phyloP scores from a whole-genome alignment of 2,329 filamentous ascomycete genomes.

The Ceratocystis albifundus region DNA sequence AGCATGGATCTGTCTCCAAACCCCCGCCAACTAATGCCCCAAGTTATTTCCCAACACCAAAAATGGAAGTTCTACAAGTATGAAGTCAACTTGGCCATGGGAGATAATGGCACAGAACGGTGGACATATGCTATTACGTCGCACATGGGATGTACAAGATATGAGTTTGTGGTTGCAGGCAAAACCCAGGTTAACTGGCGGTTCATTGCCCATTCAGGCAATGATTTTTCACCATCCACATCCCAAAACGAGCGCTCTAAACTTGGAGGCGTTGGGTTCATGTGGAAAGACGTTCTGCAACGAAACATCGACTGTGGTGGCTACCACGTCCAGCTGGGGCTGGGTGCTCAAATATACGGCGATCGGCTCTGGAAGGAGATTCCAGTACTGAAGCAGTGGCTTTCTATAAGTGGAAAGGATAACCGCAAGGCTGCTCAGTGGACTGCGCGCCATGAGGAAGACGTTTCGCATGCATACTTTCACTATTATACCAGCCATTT shows the following conservation, averaged over 20 bases:
- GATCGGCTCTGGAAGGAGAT: slow-evolving; percentile 96
- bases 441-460: slow-evolving; percentile 91
- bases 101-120: slow-evolving; percentile 63
- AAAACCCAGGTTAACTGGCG: slow-evolving; percentile 86
- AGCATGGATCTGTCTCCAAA: slow-evolving; percentile 87
- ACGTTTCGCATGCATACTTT: slow-evolving; percentile 92
- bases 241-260: slow-evolving; percentile 74
- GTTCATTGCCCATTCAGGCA: slow-evolving; percentile 90
- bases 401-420: slow-evolving; percentile 83
- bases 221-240: slow-evolving; percentile 84
- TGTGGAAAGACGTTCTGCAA: slow-evolving; percentile 98
- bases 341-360: slow-evolving; percentile 91
- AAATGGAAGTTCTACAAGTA: slow-evolving; percentile 95
- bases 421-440: slow-evolving; percentile 80
- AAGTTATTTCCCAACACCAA: slow-evolving; percentile 77
- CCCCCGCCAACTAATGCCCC: slow-evolving; percentile 71
- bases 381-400: slow-evolving; percentile 86
- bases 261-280: slow-evolving; percentile 79
- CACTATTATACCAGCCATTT: slow-evolving; percentile 99
- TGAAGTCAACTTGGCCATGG: slow-evolving; percentile 81
- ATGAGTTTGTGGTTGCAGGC: slow-evolving; percentile 91
- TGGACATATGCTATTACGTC: slow-evolving; percentile 99
- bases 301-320: slow-evolving; percentile 94
- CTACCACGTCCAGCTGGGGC: slow-evolving; percentile 84
- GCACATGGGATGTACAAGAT: slow-evolving; percentile 91